Conservation (phyloP, 306 rosid species). For the Lablab purpureus region DNA sequence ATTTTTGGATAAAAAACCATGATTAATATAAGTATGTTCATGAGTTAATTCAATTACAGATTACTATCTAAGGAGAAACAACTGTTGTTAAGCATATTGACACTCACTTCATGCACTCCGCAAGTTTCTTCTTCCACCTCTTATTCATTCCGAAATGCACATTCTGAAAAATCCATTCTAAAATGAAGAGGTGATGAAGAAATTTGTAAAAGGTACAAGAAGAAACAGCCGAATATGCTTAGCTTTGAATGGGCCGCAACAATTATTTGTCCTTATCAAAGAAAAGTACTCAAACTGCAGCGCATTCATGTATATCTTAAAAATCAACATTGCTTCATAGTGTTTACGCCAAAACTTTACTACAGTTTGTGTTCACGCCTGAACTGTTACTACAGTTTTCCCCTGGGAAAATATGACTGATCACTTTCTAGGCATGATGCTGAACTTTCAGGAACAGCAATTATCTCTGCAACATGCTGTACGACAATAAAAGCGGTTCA, state of each 20-base stretch:
- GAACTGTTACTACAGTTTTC: constrained; percentile 12
- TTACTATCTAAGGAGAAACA: background rate
- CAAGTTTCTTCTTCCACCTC: no score
- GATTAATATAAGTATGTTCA: background rate
- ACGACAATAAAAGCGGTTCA: constrained; percentile 28
- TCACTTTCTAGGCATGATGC: constrained; percentile 6
- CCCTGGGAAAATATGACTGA: background rate
- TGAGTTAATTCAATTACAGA: background rate
- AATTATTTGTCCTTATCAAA: background rate
- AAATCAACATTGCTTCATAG: background rate
- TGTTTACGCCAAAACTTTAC: background rate
- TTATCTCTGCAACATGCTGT: constrained; percentile 32
- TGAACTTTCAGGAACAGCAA: constrained; percentile 36
- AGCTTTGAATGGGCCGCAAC: background rate
- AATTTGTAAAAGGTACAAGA: no score
- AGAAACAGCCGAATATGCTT: background rate
- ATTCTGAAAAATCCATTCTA: no score
- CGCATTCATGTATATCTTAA: background rate
- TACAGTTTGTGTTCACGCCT: background rate
- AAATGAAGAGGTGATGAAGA: no score
- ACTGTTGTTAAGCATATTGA: no score
- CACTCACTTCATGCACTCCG: no score
- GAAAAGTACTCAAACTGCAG: background rate
- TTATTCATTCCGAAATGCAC: no score
- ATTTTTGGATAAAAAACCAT: background rate